Percentiles rank a stretch among this genome's conserved stretches.
Evolutionary conservation across 768 basidiomycete species (phyloP).

Genomic region (Tulasnella sp.): DNA sequence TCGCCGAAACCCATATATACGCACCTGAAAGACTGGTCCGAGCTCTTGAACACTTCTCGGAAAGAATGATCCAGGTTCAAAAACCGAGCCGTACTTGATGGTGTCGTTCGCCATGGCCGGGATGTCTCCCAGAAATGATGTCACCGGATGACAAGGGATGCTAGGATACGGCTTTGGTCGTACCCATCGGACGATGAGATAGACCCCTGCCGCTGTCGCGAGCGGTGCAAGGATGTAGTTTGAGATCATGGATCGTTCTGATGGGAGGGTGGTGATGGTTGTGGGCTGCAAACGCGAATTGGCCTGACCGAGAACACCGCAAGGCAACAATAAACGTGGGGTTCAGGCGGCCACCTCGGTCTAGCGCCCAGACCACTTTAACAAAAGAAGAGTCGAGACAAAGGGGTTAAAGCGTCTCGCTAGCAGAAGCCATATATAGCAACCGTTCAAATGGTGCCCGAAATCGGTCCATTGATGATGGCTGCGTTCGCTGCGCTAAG

Average conservation of each 20-base stretch:
- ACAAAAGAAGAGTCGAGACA: not conserved
- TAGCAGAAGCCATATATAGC: conserved; percentile 16
- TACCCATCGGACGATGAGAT: not conserved
- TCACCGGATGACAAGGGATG: not conserved
- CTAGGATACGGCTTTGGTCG: not conserved
- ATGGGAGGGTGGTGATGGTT: not conserved
- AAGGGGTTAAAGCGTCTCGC: not conserved
- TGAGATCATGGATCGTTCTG: not conserved
- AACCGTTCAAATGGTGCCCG: not conserved
- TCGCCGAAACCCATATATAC: not conserved
- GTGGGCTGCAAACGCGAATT: not conserved
- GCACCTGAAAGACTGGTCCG: too few species aligned
- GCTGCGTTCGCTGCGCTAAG: not conserved
- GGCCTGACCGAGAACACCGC: too few species aligned
- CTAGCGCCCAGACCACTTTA: not conserved
- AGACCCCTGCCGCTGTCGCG: not conserved
- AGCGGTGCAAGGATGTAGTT: not conserved
- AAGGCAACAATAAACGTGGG: too few species aligned
- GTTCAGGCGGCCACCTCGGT: not conserved
- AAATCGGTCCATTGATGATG: not conserved
- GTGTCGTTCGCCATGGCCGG: not conserved
- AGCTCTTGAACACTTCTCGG: too few species aligned
- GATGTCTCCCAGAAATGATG: conserved; percentile 1
- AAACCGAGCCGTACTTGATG: not conserved
- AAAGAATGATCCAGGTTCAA: not conserved